Conservation (phyloP, 2,329 filamentous ascomycete genomes). For the Neofusicoccum ribis region DNA sequence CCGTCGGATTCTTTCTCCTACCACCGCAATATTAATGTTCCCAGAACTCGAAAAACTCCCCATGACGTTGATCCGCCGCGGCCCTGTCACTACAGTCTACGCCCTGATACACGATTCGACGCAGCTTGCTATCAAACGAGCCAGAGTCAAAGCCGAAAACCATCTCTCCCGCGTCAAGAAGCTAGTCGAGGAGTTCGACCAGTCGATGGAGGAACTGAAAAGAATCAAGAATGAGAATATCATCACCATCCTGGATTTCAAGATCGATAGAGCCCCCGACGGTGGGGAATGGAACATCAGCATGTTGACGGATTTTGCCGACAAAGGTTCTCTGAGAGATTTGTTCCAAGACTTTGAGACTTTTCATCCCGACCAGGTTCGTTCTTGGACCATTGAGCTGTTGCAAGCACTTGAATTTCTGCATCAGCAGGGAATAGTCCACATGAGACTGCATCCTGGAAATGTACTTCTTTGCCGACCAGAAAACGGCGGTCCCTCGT, state of each 20-base stretch:
- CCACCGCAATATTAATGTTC: conserved; percentile 70
- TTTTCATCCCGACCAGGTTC: conserved; percentile 72
- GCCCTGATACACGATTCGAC: conserved; percentile 64
- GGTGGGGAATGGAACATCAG: conserved; percentile 66
- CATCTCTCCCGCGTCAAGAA: conserved; percentile 70
- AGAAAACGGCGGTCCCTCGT: conserved; percentile 63
- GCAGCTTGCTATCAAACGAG: conserved; percentile 64
- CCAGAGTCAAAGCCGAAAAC: conserved; percentile 51
- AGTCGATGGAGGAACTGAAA: conserved; percentile 73
- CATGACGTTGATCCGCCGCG: conserved; percentile 30
- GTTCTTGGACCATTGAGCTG: conserved; percentile 88
- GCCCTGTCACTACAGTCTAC: conserved; percentile 67
- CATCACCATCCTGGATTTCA: conserved; percentile 78
- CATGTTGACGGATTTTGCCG: conserved; percentile 73
- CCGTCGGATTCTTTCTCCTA: conserved; percentile 34
- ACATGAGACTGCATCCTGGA: conserved; percentile 76
- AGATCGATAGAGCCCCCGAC: conserved; percentile 58
- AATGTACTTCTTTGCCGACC: conserved; percentile 79
- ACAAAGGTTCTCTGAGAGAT: conserved; percentile 80
- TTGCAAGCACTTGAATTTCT: conserved; percentile 86
- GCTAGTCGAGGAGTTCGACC: conserved; percentile 74
- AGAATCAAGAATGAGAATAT: conserved; percentile 74
- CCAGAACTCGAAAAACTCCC: conserved; percentile 58
- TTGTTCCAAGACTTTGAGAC: conserved; percentile 76
- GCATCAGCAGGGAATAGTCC: conserved; percentile 79